Evolutionary conservation across 768 basidiomycete genomes (phyloP).

Genomic region (Russula olivacea): DNA sequence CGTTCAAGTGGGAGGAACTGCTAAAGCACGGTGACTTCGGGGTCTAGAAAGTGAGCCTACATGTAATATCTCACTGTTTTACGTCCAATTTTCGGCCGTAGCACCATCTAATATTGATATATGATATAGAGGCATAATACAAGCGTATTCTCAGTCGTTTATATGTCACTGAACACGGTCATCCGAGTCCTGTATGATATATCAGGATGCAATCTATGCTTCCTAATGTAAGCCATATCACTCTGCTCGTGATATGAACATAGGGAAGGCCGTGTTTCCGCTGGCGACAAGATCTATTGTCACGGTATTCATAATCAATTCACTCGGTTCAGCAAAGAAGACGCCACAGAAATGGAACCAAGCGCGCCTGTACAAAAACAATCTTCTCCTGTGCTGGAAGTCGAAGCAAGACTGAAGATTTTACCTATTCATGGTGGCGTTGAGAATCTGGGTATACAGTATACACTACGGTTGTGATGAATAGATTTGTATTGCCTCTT

Average conservation of each 20-base stretch:
- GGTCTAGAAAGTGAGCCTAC: not conserved
- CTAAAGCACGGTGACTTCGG: conserved; percentile 41
- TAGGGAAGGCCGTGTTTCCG: not conserved
- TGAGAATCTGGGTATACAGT: not conserved
- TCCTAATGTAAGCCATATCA: not conserved
- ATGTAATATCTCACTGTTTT: not conserved
- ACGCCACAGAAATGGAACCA: not conserved
- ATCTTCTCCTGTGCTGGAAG: not conserved
- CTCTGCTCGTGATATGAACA: not conserved
- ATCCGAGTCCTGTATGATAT: not conserved
- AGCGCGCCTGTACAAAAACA: not conserved
- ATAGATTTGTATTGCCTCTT: not conserved
- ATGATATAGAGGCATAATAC: not conserved
- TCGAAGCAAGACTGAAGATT: not conserved
- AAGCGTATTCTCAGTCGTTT: not conserved
- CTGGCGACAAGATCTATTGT: not conserved
- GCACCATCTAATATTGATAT: not conserved
- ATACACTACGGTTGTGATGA: not conserved
- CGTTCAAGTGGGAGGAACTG: conserved; percentile 81
- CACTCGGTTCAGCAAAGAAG: not conserved
- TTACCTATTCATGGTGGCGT: not conserved
- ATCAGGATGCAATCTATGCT: not conserved
- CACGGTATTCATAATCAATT: not conserved
- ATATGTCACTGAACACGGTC: not conserved
- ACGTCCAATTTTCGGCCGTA: not conserved